Evolutionary conservation across 768 basidiomycete genomes (phyloP), one percentile per base, ranked within the genome.

Genomic region (Paxillus involutus): DNA sequence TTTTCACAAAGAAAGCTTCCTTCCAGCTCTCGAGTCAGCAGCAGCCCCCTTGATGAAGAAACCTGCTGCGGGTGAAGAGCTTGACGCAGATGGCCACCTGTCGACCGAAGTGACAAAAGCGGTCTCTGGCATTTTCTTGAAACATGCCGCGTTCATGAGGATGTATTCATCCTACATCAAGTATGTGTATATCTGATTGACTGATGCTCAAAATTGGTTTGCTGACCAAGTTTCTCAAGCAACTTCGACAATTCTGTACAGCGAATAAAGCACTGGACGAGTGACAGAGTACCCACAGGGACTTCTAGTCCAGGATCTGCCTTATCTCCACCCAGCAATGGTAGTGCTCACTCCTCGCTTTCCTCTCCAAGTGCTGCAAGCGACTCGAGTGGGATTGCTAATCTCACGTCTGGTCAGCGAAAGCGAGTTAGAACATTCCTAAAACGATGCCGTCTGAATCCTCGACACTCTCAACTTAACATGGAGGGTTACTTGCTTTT

Each of bases 161-260:
- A 98, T 98, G 89, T 99, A 99, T 70, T 94, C 94, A 32, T 90
- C 89, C 42, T 99, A 98, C 69, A 96, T 96, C 79, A 98, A 98
- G 92, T 94, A 68, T 67, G 88, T 73, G 37, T 3, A 9, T 52
- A 48, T 45, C 58, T 55, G 9, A 53, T 37, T 55, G 9, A 53
- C 37, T 46, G 35, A 46, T 47, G 42, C 50, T 39, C 35, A 53
- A 46, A 40, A 33, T 43, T 14, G 12, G 37, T 49, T 35, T 51
- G 52, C 60, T 69, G 39, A 60, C 52, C 49, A 35, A 16, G 51
- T 29, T 32, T 44, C 29, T 58, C 35, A 62, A 94, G 92, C 72
- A 95, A 96, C 70, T 98, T 98, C 70, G 95, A 98, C 69, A 92
- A 86, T 67, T 90, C 94, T 2, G 82, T 95, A 11, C 84, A 91